Conservation (phyloP, 2,329 filamentous ascomycete genomes). For the Aspergillus arachidicola region DNA sequence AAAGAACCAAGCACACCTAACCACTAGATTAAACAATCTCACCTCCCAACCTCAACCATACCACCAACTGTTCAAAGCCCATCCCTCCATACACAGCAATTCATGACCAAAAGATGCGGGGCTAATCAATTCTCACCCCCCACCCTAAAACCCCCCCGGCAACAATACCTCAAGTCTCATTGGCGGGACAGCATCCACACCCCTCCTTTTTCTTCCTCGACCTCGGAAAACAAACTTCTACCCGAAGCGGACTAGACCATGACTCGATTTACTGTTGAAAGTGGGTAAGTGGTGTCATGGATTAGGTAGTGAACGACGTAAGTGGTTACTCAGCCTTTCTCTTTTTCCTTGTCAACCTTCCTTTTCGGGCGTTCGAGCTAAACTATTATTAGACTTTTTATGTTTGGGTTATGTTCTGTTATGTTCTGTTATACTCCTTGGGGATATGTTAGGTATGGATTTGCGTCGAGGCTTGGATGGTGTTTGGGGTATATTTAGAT, state of each 20-base stretch:
- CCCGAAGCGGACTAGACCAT: background rate
- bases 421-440: no score
- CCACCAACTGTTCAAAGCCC: no score
- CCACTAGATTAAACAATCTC: background rate
- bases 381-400: background rate
- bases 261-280: background rate
- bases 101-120: background rate
- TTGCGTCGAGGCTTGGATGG: no score
- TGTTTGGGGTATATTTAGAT: no score
- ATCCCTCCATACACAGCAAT: background rate
- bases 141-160: background rate
- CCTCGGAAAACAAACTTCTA: background rate
- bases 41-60: background rate
- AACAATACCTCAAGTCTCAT: background rate
- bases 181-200: background rate
- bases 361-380: background rate
- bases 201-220: background rate
- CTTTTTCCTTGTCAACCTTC: background rate
- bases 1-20: background rate
- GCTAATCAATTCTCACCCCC: background rate
- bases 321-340: background rate
- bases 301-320: background rate
- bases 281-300: conserved; percentile 2
- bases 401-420: no score
- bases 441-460: no score